Evolutionary conservation across 331 rosid species (phyloP), one percentile per base, ranked within the genome.

Genomic region (Quercus lobata): DNA sequence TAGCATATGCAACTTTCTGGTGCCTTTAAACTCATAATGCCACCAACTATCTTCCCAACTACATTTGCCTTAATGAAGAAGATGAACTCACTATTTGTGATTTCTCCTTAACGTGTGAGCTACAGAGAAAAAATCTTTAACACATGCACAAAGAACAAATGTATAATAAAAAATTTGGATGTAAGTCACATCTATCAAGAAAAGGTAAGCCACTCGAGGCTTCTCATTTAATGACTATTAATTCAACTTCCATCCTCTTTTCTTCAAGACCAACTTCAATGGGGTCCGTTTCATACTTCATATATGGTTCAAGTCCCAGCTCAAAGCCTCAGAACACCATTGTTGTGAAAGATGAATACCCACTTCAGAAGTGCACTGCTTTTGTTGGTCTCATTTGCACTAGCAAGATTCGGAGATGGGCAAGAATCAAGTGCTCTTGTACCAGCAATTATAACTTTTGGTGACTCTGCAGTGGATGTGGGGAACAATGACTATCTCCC

Each of bases 391-490:
- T 89, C 81, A 71, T 83, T 56, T 88, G 78, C 76, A 27, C 75
- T 84, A 25, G 65, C 82, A 1, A 25, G 77, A 19, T 74, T 72
- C 49, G 88, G 79, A 19, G 37, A 90, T 87, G 93, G 93, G 70
- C 98, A 95, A 79, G 94, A 94, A 14, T 76, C 89, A 65, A 65
- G 78, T 24, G 82, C 94, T 1, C 69, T 93, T 46, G 97, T 95
- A 17, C 97, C 99, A 2, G 98, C 97, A 8, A 82, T 95, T 66
- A 73, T 95, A 1, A 87, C 91, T 16, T 95, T 95, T 74, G 99
- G 99, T 46, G 99, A 95, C 80, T 95, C 99, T 17, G 92, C 86
- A 0, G 94, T 90, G 0, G 99, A 95, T 76, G 93, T 95, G 46
- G 99, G 99, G 24, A 95, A 95, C 83, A 95, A 95, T 86, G 82